Conservation (phyloP, 169 alveolate species). For the Plasmodium fragile region DNA sequence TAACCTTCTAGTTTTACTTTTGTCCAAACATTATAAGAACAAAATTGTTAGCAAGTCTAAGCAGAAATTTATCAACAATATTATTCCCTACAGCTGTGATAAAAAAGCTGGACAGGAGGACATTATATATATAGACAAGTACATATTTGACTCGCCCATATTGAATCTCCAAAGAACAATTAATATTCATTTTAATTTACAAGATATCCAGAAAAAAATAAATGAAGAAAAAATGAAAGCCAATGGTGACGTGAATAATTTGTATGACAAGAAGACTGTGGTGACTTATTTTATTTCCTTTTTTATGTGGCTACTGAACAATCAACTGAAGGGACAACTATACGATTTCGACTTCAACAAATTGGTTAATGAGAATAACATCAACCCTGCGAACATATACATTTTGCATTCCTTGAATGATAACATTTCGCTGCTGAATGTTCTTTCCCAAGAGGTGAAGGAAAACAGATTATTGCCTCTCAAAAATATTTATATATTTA, state of each 20-base stretch:
- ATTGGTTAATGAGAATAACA: conserved; percentile 48
- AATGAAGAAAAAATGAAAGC: conserved; percentile 22
- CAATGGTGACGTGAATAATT: conserved; percentile 14
- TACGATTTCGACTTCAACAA: conserved; percentile 65
- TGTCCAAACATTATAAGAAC: conserved; percentile 68
- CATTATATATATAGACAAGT: conserved; percentile 55
- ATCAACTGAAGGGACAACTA: conserved; percentile 70
- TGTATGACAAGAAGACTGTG: conserved; percentile 36
- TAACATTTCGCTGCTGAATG: conserved; percentile 53
- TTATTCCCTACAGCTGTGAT: conserved; percentile 47
- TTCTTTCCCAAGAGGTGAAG: conserved; percentile 38
- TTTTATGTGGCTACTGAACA: conserved; percentile 71
- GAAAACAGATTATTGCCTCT: conserved; percentile 46
- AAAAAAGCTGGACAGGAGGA: conserved; percentile 9
- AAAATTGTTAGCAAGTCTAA: conserved; percentile 64
- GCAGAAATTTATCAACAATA: conserved; percentile 57
- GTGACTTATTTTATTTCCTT: conserved; percentile 48
- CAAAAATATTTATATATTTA: conserved; percentile 58
- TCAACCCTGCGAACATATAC: conserved; percentile 62
- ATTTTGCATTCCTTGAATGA: conserved; percentile 53
- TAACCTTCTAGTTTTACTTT: conserved; percentile 48
- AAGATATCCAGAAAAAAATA: conserved; percentile 55
- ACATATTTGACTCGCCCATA: conserved; percentile 74
- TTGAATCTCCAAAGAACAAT: conserved; percentile 66
- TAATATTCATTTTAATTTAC: conserved; percentile 39